These are phyloP conservation scores for Botrytis fabae DNA, from an alignment of 2,329 filamentous ascomycete species.

Conservation along the genomic window DNA sequence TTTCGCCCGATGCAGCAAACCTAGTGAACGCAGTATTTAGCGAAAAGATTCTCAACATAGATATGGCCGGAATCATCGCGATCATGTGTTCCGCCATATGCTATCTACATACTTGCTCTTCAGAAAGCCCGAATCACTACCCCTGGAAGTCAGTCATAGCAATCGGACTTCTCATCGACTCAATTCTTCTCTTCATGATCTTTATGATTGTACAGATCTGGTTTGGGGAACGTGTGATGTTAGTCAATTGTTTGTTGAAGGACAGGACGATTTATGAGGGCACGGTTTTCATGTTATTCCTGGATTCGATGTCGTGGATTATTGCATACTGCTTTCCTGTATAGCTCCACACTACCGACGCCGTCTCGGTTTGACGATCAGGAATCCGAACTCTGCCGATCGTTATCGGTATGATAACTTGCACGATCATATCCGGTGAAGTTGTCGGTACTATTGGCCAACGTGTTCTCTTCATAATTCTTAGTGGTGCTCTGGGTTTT, in stretches of 20 bases:
- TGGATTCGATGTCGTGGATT: conserved; percentile 41
- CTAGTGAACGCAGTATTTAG: not conserved
- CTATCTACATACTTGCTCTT: conserved; percentile 31
- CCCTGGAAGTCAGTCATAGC: conserved; percentile 36
- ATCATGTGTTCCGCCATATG: conserved; percentile 36
- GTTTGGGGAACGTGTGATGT: not conserved
- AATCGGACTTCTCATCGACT: conserved; percentile 39
- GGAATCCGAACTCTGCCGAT: conserved; percentile 44
- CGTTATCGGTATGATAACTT: conserved; percentile 28
- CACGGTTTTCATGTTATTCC: conserved; percentile 41
- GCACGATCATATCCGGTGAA: not conserved
- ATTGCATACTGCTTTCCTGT: conserved; percentile 45
- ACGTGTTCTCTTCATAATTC: not conserved
- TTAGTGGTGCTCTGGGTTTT: not conserved
- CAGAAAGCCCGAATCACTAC: conserved; percentile 33
- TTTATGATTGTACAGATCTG: conserved; percentile 25
- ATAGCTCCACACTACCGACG: conserved; percentile 49
- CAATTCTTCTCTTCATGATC: conserved; percentile 29
- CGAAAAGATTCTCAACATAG: not conserved
- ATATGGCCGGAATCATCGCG: conserved; percentile 14
- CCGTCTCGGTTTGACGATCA: conserved; percentile 38
- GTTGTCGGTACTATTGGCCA: not conserved
- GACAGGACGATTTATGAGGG: conserved; percentile 37
- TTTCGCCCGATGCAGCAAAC: not conserved
- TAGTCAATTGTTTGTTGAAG: not conserved